phyloP scores from a whole-genome alignment of 1,284 basidiomycete species.

The Rhodotorula sp. region DNA sequence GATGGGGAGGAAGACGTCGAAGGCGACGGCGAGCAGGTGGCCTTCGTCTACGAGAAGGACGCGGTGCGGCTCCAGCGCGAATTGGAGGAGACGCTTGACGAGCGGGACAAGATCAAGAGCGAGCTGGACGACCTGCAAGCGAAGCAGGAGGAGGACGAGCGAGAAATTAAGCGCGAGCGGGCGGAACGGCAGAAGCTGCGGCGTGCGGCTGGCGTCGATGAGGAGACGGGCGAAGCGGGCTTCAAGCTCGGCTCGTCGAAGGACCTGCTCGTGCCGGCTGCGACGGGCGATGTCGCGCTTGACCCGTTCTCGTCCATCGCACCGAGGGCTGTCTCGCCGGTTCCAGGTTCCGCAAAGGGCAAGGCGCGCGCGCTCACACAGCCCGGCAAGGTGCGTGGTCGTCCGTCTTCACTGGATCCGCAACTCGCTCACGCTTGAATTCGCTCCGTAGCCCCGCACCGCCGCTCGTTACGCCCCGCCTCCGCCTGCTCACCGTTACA shows the following conservation, averaged over 20 bases:
- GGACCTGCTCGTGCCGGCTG: conserved; percentile 7
- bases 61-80: conserved; percentile 14
- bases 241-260: conserved; percentile 23
- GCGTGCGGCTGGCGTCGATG: background rate
- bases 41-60: background rate
- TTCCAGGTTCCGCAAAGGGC: conserved; percentile 18
- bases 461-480: conserved; percentile 13
- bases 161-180: conserved; percentile 1
- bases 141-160: conserved; percentile 11
- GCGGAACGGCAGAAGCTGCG: conserved; percentile 2
- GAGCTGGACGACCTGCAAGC: conserved; percentile 17
- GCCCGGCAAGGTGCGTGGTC: conserved; percentile 8
- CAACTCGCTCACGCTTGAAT: background rate
- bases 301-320: conserved; percentile 36
- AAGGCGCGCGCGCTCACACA: conserved; percentile 24
- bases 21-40: background rate
- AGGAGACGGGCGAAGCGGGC: background rate
- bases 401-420: background rate
- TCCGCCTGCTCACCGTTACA: conserved; percentile 11
- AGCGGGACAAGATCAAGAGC: conserved; percentile 21
- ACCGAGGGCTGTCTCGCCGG: conserved; percentile 20
- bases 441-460: background rate
- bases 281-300: background rate
- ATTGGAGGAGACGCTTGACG: conserved; percentile 14
- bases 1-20: background rate